Percentiles rank a stretch among this genome's conserved stretches.
phyloP scores from a whole-genome alignment of 352 stramenopile genomes.

The Phytophthora quininea region DNA sequence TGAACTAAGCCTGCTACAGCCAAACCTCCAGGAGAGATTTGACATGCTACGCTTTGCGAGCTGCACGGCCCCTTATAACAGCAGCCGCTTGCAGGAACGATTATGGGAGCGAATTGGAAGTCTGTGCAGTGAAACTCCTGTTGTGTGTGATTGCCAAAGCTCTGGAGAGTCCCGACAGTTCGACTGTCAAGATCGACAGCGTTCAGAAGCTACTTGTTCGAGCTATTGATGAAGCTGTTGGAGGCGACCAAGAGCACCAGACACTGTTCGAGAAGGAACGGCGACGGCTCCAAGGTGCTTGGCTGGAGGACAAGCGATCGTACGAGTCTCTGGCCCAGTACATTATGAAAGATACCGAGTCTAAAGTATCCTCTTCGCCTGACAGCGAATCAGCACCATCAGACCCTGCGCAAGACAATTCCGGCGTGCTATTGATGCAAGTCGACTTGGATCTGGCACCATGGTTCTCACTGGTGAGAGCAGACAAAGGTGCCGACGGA shows the following conservation, averaged over 20 bases:
- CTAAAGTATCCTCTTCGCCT: neutral
- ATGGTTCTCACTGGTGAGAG: constrained; percentile 63
- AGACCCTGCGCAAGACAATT: constrained; percentile 8
- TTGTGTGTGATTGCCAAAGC: constrained; percentile 41
- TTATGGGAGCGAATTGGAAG: constrained; percentile 34
- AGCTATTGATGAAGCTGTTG: constrained; percentile 51
- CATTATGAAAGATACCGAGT: constrained; percentile 11
- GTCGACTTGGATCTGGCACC: constrained; percentile 70
- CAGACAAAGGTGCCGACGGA: neutral
- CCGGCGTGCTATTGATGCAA: constrained; percentile 54
- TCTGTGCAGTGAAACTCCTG: constrained; percentile 47
- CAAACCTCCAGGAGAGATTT: constrained; percentile 44
- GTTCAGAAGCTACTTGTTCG: constrained; percentile 37
- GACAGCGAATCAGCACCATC: neutral
- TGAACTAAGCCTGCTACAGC: constrained; percentile 28
- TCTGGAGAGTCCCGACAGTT: neutral
- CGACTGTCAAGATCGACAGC: constrained; percentile 13
- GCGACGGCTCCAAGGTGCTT: constrained; percentile 31
- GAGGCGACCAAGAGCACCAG: constrained; percentile 36
- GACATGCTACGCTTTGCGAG: constrained; percentile 30
- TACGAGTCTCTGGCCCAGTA: constrained; percentile 31
- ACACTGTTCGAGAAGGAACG: constrained; percentile 36
- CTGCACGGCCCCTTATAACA: constrained; percentile 42
- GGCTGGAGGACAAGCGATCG: constrained; percentile 39
- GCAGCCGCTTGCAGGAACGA: constrained; percentile 23